Percentiles rank a stretch among this genome's conserved stretches.
Conservation (phyloP, 2,329 filamentous ascomycete genomes). For the Neofusicoccum ribis region DNA sequence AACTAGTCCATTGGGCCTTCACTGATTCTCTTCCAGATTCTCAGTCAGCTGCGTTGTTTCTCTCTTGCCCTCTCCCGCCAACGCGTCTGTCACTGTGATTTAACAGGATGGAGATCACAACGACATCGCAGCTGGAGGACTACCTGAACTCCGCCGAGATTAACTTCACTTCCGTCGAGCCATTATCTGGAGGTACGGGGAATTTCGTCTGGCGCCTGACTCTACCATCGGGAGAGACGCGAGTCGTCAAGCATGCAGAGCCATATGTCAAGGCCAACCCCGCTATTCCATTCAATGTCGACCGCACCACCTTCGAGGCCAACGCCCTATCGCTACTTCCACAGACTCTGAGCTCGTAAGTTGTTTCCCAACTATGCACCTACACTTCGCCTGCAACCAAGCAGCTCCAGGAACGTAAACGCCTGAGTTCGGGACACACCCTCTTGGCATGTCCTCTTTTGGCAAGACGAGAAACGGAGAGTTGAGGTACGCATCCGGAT, state of each 20-base stretch:
- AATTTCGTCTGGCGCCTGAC: constrained; percentile 39
- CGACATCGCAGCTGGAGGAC: background rate
- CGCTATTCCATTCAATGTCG: constrained; percentile 29
- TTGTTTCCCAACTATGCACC: background rate
- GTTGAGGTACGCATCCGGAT: too few relatives aligned
- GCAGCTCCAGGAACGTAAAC: too few relatives aligned
- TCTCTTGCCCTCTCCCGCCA: background rate
- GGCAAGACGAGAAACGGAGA: too few relatives aligned
- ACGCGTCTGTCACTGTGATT: background rate
- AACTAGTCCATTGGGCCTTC: too few relatives aligned
- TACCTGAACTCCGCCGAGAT: background rate
- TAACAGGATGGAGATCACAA: constrained; percentile 4
- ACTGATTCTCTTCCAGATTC: too few relatives aligned
- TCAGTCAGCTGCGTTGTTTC: background rate
- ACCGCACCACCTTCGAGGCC: constrained; percentile 39
- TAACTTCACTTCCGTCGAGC: constrained; percentile 19
- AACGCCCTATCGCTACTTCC: constrained; percentile 18
- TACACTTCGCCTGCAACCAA: too few relatives aligned
- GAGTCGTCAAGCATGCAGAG: constrained; percentile 39
- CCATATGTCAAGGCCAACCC: constrained; percentile 30
- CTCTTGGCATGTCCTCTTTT: too few relatives aligned
- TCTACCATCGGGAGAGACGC: constrained; percentile 13
- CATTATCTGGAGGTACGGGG: constrained; percentile 35
- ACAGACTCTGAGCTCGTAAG: background rate
- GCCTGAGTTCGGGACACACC: too few relatives aligned